Conservation (phyloP, 202 grass and related monocot genomes). For the Saccharum hybrid region DNA sequence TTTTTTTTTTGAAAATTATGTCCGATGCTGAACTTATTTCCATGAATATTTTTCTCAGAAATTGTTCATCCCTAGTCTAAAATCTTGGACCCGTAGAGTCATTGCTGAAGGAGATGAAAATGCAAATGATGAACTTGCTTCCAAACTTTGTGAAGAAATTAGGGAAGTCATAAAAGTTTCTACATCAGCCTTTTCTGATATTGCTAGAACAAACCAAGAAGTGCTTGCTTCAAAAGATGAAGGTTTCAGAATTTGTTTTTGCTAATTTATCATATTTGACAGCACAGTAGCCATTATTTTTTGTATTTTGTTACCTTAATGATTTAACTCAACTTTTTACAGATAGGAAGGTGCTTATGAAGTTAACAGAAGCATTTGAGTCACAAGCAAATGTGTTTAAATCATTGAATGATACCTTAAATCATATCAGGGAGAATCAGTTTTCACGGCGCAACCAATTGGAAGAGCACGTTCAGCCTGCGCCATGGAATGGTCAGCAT, state of each 20-base stretch:
- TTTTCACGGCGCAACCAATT: constrained; percentile 44
- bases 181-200: constrained; percentile 59
- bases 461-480: constrained; percentile 52
- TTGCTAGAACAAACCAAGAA: constrained; percentile 80
- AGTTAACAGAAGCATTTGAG: constrained; percentile 55
- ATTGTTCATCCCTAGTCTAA: constrained; percentile 61
- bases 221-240: constrained; percentile 79
- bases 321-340: neutral
- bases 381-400: constrained; percentile 83
- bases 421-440: constrained; percentile 50
- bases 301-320: neutral
- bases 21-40: constrained; percentile 20
- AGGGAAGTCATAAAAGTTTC: constrained; percentile 73
- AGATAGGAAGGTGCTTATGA: constrained; percentile 37
- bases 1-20: constrained; percentile 16
- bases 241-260: constrained; percentile 54
- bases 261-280: constrained; percentile 15
- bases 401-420: constrained; percentile 66
- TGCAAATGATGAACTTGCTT: constrained; percentile 46
- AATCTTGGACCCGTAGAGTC: constrained; percentile 72
- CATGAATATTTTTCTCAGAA: constrained; percentile 56
- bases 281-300: neutral
- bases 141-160: constrained; percentile 73
- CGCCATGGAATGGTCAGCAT: constrained; percentile 66
- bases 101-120: constrained; percentile 73